Base-by-base conservation (phyloP, 257 asterid species). In the Rubia yunnanensis region DNA sequence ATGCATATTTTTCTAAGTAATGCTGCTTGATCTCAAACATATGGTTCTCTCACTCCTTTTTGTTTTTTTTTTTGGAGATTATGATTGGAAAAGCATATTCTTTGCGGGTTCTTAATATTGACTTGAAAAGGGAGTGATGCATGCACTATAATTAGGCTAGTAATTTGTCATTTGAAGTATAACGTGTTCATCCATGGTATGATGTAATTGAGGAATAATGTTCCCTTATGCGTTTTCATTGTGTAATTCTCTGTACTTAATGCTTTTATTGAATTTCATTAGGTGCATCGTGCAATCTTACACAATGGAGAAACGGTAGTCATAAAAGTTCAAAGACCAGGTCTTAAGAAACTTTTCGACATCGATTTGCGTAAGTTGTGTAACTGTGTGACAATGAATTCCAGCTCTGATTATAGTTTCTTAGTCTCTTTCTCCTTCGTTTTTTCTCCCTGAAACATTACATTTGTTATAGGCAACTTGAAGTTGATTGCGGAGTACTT, bases 281-380 rank as follows among this genome's bases (percentile, higher is more conserved):
- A 89, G 99, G 99, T 92, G 39, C 99, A 92, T 72, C 87, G 99
- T 60, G 99, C 96, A 30, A 78, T 92, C 74, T 85, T 92, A 79
- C 94, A 92, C 65, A 86, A 88, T 10, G 97, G 96, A 38, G 96
- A 92, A 80, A 86, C 74, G 76, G 99, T 89, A 17, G 97, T 83
- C 20, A 83, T 92, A 5, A 92, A 92, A 82, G 99, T 92, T 73
- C 99, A 92, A 73, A 79, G 99, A 79, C 99, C 99, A 4, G 99
- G 99, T 32, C 75, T 92, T 24, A 89, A 82, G 80, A 92, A 82
- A 73, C 94, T 92, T 48, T 92, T 92, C 49, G 96, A 92, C 77
- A 89, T 92, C 61, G 99, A 92, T 83, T 83, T 92, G 55, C 82
- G 99, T 92, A 77, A 82, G 95, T 77, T 23, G 23, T 60, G 44